Evolutionary conservation across 208 protist species (phyloP), one percentile per base, ranked within the genome.

Genomic region (Leishmania gerbilli): DNA sequence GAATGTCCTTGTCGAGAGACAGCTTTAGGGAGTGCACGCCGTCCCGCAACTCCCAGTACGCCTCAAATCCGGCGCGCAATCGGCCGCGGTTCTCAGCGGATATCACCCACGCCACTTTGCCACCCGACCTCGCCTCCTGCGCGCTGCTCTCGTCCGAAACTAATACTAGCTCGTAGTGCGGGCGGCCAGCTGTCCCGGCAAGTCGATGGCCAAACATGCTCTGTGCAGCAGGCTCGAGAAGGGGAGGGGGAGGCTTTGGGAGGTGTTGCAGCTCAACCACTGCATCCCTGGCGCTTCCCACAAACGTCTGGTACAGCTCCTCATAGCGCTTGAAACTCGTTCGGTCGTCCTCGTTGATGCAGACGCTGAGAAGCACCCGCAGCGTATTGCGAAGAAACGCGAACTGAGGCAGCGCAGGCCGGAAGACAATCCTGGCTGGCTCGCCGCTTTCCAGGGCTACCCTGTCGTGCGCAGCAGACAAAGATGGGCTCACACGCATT

Each of bases 321-420:
- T 92, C 78, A 71, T 89, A 90, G 42, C 90, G 88, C 65, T 87
- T 69, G 17, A 92, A 80, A 45, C 91, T 86, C 11, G 90, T 93
- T n/a, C 87, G 78, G 79, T 95, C 91, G 76, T 95, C 88, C 68
- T 93, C 94, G 49, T 88, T 90, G 40, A 96, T 37, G 79, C 88
- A 92, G 58, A 83, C 80, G 79, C 90, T 92, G 74, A 93, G 88
- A 77, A 96, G 91, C 67, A 97, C 37, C 24, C 84, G 82, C 6
- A 96, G 79, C 0, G 90, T 85, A 58, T 88, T 86, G 47, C 87
- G 83, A 7, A 96, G 76, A 76, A 95, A 93, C 60, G 74, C 78
- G 71, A 97, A 95, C 15, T 93, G 80, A 24, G 84, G 88, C 47
- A 97, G 75, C 6, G 94, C 76, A 19, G 94, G 94, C 2, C 81